Evolutionary conservation across 2,329 filamentous ascomycete species (phyloP), one percentile per base, ranked within the genome.

Genomic region (Cercospora beticola): DNA sequence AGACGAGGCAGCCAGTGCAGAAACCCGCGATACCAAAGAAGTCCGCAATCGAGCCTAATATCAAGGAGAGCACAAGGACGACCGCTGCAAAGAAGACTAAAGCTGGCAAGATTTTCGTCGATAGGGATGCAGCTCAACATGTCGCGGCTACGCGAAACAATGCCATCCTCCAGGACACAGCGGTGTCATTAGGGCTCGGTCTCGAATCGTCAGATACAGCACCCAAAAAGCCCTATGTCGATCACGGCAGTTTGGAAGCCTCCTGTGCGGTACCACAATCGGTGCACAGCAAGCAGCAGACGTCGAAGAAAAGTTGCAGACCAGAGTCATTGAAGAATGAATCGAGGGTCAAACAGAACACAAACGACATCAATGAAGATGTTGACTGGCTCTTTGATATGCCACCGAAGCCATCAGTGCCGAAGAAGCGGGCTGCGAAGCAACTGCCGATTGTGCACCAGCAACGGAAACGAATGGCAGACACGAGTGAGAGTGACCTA

Each of bases 351-450:
- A 14, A 3, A 31, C 23, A 57, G 21, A 3, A 18, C 54, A 30
- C 5, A 30, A 26, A 62, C 1, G 26, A 61, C 9, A 43, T 23
- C 16, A 31, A 26, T 5, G 54, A 64, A 30, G 70, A 75, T 59
- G 49, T 76, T 3, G 74, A 75, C 64, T 77, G 74, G 74, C 71
- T 77, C 7, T 71, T 73, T 49, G 72, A 70, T 4, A n/a, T 31
- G 9, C 28, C 61, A 33, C 28, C 61, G 23, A 23, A 54, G 30
- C 23, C 61, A 31, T 31, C 43, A 23, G 21, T 23, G 31, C 54
- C 28, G 54, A 57, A 30, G 7, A 57, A 28, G n/a, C 61, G 61
- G 14, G n/a, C 7, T 18, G n/a, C 18, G 16, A 36, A 12, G n/a
- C 28, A 57, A 40, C 23, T 28, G 54, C 28, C 54, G 8, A 16